Evolutionary conservation across 345 rosid species (phyloP), one percentile per base, ranked within the genome.

Genomic region (Eutrema heterophyllum): DNA sequence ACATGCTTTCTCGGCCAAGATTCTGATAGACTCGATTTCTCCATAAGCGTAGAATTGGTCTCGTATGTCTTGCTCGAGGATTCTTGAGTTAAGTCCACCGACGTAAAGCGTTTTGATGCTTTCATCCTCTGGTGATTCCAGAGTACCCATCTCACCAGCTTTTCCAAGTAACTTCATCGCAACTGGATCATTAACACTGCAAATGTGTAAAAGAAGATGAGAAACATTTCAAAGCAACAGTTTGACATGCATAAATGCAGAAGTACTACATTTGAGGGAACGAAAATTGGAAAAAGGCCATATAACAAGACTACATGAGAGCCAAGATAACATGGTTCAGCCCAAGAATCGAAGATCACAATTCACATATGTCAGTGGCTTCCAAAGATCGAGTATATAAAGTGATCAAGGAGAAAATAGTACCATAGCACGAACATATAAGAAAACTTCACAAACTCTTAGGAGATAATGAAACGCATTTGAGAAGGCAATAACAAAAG

Each of bases 91-190:
- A 44, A 94, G 90, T 49, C 98, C 97, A 18, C 97, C 98, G 4
- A 91, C 87, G 36, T 91, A 94, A 7, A 94, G 95, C 4, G 98
- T 94, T 80, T 76, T 91, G 64, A 94, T 91, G 84, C 95, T 85
- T 80, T 87, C 93, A 75, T 91, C 98, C 32, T 91, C 97, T 0
- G 98, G 97, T 10, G 97, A 83, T 77, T 94, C 97, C 75, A 94
- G 52, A 11, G 98, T 89, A 9, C 93, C 92, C 97, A 94, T 94
- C 44, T 94, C 98, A 64, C 97, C 98, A 61, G 98, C 96, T 84
- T 94, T 91, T 76, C 84, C 87, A 27, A 93, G 97, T 51, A 93
- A 84, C 83, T 93, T 93, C 77, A 89, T 36, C 14, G 97, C 98
- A 78, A 91, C 97, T 3, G 97, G 96, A 82, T 91, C 98, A 71